Base-by-base conservation (phyloP, 768 basidiomycete species). In the Heimioporus sp. region DNA sequence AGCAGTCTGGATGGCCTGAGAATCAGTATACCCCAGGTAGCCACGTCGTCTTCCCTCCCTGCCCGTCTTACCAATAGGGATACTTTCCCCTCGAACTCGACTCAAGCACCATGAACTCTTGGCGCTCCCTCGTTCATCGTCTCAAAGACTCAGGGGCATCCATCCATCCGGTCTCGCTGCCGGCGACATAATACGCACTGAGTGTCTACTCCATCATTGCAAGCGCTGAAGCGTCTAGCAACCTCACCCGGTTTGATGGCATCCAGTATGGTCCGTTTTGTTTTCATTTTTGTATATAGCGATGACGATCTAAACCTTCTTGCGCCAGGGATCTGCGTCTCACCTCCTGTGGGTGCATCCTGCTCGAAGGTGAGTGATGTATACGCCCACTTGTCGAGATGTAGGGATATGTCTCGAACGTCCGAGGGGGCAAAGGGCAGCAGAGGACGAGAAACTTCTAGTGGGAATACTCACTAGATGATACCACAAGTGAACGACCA, bases 191-290 rank as follows among this genome's bases (percentile, higher is more conserved):
- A 2, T 88, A 87, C 62, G 90, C 92, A 0, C 76, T 98, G 5
- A 92, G 92, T 49, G 89, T 93, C 12, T 98, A 98, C 73, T 98
- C 98, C 63, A 90, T 97, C n/a, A 78, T 98, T 15, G 90, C 96
- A 1, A 90, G 86, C 53, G 94, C 96, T 0, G 96, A 98, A 65
- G 95, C 95, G 0, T 88, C 90, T 54, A 94, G 92, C 51, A 97
- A 95, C 63, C 73, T 98, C 51, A 92, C 90, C 5, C 76, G 93
- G 37, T 98, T 87, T 62, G 92, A 95, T 43, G 95, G 95, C 0
- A 79, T 94, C 2, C 80, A 87, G 59, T 97, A 85, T 62, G 96
- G 94, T 83, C 45, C n/a, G 68, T 51, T 32, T 70, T 52, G 5
- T n/a, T n/a, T n/a, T n/a, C n/a, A n/a, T n/a, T n/a, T n/a, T n/a